Base-by-base conservation (phyloP, 129 eudicot species). In the Rutidosis leptorrhynchoides region DNA sequence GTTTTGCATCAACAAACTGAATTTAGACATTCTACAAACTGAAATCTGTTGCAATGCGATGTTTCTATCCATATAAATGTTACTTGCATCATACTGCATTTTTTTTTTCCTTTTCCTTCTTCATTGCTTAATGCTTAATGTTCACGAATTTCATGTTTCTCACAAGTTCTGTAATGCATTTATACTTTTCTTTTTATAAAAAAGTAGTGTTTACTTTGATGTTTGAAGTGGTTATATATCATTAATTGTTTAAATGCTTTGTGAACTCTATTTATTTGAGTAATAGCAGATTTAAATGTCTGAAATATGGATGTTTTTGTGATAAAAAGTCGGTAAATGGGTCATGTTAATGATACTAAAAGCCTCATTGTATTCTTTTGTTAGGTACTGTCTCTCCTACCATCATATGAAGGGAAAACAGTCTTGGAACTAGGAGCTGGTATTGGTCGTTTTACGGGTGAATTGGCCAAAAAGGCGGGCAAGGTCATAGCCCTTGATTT, bases 371-470 rank as follows among this genome's bases (percentile, higher is more conserved):
- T 19, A 35, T 43, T 62, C 43, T 49, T 58, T 67, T 22, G 32
- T 40, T 74, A 94, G 99, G 92, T 94, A n/a, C 82, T 94, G 43
- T 94, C 99, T 48, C 76, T 94, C 71, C 99, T 94, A 33, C 99
- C 99, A 67, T 45, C 85, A 16, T 89, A 72, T 65, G 97, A 84
- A 77, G 97, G 97, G 61, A 94, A 94, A 75, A 66, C 85, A 12
- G 80, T 94, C 25, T 79, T 94, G 11, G 99, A 94, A 75, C 86
- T 94, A 15, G 99, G 99, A 76, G 97, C 99, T 43, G 99, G 99
- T 27, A 89, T 89, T 69, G 99, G 99, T 71, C 99, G 97, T 77
- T 94, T 94, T 76, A 94, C 99, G 55, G 85, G 99, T 53, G 94
- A 94, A 77, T 55, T 94, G 17, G 99, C 88, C 27, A 69, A 86